A percentile compares a stretch with the other conserved stretches of the same genome.
phyloP scores from a whole-genome alignment of 2,329 filamentous ascomycete species.

The Monilinia laxa region DNA sequence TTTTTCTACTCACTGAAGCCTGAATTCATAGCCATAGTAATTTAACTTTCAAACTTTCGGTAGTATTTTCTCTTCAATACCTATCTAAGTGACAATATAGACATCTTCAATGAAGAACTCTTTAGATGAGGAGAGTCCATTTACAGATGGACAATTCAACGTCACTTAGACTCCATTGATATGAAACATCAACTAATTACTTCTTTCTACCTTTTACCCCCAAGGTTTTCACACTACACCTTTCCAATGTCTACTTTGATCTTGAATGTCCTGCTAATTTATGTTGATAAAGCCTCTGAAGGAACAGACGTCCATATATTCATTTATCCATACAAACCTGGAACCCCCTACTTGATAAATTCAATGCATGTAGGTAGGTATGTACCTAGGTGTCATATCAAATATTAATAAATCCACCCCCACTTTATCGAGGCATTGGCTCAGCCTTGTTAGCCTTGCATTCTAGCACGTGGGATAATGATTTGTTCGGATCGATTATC shows the following conservation, averaged over 20 bases:
- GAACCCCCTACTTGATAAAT: too few relatives aligned
- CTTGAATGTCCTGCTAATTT: neutral
- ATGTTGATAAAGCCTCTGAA: too few relatives aligned
- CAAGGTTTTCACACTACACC: neutral
- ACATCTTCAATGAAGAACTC: too few relatives aligned
- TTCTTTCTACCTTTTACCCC: slow-evolving; percentile 1
- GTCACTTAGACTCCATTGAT: neutral
- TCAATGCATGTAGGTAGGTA: too few relatives aligned
- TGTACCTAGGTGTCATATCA: too few relatives aligned
- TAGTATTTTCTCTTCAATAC: neutral
- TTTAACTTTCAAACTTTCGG: neutral
- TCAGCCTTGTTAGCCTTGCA: slow-evolving; percentile 14
- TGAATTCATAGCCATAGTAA: neutral
- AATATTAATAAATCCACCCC: neutral
- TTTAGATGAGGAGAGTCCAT: too few relatives aligned
- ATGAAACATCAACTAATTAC: too few relatives aligned
- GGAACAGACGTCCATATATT: too few relatives aligned
- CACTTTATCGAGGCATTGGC: neutral
- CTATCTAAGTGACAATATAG: too few relatives aligned
- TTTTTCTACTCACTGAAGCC: neutral
- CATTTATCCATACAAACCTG: too few relatives aligned
- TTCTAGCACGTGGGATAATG: slow-evolving; percentile 17
- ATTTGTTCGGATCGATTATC: slow-evolving; percentile 8
- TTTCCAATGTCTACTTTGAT: neutral
- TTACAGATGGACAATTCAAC: too few relatives aligned